Conservation (phyloP, 2,329 filamentous ascomycete species). For the Reticulascus tulasneorum region DNA sequence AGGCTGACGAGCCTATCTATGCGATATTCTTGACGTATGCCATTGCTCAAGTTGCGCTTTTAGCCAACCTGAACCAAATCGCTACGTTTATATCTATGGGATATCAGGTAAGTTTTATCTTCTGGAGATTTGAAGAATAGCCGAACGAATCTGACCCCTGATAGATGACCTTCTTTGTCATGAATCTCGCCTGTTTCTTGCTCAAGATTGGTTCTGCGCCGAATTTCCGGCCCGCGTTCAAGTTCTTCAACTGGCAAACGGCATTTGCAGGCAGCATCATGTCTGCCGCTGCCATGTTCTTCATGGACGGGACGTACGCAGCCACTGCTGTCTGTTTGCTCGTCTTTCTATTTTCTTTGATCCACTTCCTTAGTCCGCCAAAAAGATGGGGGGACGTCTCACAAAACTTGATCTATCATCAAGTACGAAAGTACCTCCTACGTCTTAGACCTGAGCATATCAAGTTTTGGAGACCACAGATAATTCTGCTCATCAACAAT, state of each 20-base stretch:
- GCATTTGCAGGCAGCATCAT: conserved; percentile 70
- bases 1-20: conserved; percentile 68
- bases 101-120: conserved; percentile 57
- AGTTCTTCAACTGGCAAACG: conserved; percentile 85
- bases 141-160: not conserved
- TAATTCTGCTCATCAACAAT: conserved; percentile 78
- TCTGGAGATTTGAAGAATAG: not conserved
- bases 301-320: conserved; percentile 79
- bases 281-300: conserved; percentile 82
- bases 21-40: conserved; percentile 74
- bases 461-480: conserved; percentile 90
- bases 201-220: conserved; percentile 83
- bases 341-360: conserved; percentile 74
- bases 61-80: conserved; percentile 83
- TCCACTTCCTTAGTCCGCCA: conserved; percentile 80
- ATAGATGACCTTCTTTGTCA: conserved; percentile 83
- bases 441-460: conserved; percentile 84
- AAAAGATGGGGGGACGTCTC: conserved; percentile 90
- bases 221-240: conserved; percentile 84
- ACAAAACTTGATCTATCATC: conserved; percentile 79
- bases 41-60: conserved; percentile 73
- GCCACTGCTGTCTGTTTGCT: conserved; percentile 70
- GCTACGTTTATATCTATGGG: conserved; percentile 89
- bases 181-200: conserved; percentile 82
- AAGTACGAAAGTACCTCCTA: conserved; percentile 82